These are phyloP conservation scores for Boletus coccyginus DNA, from an alignment of 768 basidiomycete genomes.

Conservation along the genomic window DNA sequence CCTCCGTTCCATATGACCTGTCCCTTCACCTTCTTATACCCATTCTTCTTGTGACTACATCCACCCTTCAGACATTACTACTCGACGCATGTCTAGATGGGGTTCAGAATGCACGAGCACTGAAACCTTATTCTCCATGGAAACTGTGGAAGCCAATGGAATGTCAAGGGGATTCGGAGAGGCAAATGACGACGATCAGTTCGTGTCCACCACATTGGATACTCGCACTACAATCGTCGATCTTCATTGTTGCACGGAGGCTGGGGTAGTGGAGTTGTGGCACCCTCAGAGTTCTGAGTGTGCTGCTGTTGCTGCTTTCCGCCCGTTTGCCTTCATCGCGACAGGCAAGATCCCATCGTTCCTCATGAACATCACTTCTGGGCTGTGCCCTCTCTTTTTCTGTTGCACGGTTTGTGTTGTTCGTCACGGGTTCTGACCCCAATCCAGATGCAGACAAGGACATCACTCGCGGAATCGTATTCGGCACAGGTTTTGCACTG, in stretches of 20 bases:
- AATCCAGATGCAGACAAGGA: slow-evolving; percentile 67
- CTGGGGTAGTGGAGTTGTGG: slow-evolving; percentile 66
- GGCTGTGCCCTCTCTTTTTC: slow-evolving; percentile 59
- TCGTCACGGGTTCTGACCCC: slow-evolving; percentile 77
- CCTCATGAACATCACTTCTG: slow-evolving; percentile 43
- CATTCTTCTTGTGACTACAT: slow-evolving; percentile 54
- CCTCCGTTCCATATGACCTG: slow-evolving; percentile 46
- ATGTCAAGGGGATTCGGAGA: slow-evolving; percentile 47
- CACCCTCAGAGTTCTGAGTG: slow-evolving; percentile 56
- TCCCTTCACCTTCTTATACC: slow-evolving; percentile 43
- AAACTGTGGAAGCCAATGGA: slow-evolving; percentile 49
- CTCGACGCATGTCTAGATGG: slow-evolving; percentile 27
- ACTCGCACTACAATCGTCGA: slow-evolving; percentile 43
- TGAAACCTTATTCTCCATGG: slow-evolving; percentile 58
- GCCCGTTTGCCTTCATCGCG: slow-evolving; percentile 12
- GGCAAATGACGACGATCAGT: slow-evolving; percentile 45
- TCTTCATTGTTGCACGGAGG: slow-evolving; percentile 51
- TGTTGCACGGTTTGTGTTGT: slow-evolving; percentile 58
- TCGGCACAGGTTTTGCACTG: slow-evolving; percentile 51
- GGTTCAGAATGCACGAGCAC: slow-evolving; percentile 39
- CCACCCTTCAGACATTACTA: slow-evolving; percentile 23
- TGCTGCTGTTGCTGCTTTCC: slow-evolving; percentile 44
- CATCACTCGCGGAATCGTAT: slow-evolving; percentile 66
- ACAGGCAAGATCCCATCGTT: slow-evolving; percentile 4
- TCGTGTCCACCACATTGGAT: slow-evolving; percentile 39